These are phyloP conservation scores for Cladosporium sp. DNA, from an alignment of 2,329 filamentous ascomycete genomes.

Conservation along the genomic window DNA sequence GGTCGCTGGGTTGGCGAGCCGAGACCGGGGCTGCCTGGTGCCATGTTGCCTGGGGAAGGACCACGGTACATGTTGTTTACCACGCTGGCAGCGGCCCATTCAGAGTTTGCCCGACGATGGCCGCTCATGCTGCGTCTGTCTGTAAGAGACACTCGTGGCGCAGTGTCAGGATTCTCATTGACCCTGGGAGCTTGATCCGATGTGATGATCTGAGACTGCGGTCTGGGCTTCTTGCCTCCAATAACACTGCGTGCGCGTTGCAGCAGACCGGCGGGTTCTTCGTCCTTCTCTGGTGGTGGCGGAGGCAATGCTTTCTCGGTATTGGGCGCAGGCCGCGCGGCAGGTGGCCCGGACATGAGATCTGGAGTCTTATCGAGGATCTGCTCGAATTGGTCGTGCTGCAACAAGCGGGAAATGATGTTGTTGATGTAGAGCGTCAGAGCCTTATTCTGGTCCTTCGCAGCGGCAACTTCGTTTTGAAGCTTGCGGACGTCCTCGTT, in stretches of 20 bases:
- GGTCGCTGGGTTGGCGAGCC: constrained; percentile 50
- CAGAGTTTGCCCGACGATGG: constrained; percentile 43
- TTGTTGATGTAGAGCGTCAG: constrained; percentile 98
- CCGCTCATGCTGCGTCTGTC: constrained; percentile 44
- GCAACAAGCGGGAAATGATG: constrained; percentile 91
- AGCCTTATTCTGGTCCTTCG: constrained; percentile 95
- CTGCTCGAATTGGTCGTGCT: constrained; percentile 91
- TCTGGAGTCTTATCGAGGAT: constrained; percentile 79
- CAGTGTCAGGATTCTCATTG: constrained; percentile 64
- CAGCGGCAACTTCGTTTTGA: constrained; percentile 71
- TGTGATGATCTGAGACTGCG: constrained; percentile 31
- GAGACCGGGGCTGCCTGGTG: constrained; percentile 46
- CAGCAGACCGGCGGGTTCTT: constrained; percentile 42
- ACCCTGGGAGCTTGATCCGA: constrained; percentile 19
- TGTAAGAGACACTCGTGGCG: constrained; percentile 70
- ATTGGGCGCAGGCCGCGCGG: constrained; percentile 27
- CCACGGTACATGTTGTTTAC: constrained; percentile 89
- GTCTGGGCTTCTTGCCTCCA: constrained; percentile 35
- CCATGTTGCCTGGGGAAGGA: constrained; percentile 32
- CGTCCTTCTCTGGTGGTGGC: constrained; percentile 49
- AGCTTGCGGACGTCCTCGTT: constrained; percentile 60
- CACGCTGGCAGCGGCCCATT: constrained; percentile 55
- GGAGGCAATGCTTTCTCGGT: constrained; percentile 80
- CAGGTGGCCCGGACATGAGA: constrained; percentile 4
- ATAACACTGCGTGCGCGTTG: constrained; percentile 59